Evolutionary conservation across 768 basidiomycete species (phyloP).

Genomic region (Leccinum olivaceopallidum): DNA sequence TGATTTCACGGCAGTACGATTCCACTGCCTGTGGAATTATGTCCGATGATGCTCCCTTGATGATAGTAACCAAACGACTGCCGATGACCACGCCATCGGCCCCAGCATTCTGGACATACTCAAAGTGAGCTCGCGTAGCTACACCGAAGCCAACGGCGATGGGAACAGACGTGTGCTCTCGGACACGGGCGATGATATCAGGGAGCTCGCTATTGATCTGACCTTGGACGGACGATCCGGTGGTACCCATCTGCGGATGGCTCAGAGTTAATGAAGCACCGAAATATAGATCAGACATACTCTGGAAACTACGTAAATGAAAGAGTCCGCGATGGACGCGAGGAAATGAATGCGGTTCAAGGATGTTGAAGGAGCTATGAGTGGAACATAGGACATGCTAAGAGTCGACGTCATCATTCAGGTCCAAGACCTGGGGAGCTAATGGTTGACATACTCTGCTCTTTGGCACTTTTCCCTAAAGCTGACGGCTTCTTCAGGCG

Average conservation of each 20-base stretch:
- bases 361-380: slow-evolving; percentile 94
- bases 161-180: slow-evolving; percentile 74
- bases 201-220: slow-evolving; percentile 77
- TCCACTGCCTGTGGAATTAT: slow-evolving; percentile 57
- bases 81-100: slow-evolving; percentile 97
- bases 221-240: slow-evolving; percentile 80
- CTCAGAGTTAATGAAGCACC: slow-evolving; percentile 4
- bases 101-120: slow-evolving; percentile 80
- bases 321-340: slow-evolving; percentile 90
- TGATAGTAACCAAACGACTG: slow-evolving; percentile 77
- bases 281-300: slow-evolving; percentile 38
- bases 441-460: slow-evolving; percentile 58
- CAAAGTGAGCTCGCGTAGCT: slow-evolving; percentile 85
- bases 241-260: slow-evolving; percentile 86
- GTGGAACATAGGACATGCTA: slow-evolving; percentile 92
- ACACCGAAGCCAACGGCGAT: slow-evolving; percentile 98
- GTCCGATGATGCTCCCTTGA: slow-evolving; percentile 61
- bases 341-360: slow-evolving; percentile 87
- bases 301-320: slow-evolving; percentile 99
- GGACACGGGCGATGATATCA: slow-evolving; percentile 80
- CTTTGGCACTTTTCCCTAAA: slow-evolving; percentile 88
- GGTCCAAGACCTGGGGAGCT: background rate
- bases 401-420: slow-evolving; percentile 4
- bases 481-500: slow-evolving; percentile 91
- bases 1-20: slow-evolving; percentile 74